Base-by-base conservation (phyloP, 2,329 filamentous ascomycete genomes). In the Fusarium sp. region DNA sequence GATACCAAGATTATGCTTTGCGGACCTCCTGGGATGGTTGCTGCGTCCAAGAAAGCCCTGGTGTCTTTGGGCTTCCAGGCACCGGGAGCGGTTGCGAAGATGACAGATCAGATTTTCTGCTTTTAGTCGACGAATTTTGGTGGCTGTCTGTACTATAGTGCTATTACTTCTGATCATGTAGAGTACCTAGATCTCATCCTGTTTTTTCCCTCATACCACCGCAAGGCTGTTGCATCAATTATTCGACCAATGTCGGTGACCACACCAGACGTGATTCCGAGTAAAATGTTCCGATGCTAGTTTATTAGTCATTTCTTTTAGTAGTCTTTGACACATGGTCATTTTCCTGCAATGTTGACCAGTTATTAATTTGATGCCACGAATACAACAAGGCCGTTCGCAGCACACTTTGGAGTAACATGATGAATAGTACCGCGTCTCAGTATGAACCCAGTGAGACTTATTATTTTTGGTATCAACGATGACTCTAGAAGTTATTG, bases 1-100 rank as follows among this genome's bases (percentile, higher is more conserved):
- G 86, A 88, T 15, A 84, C 84, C 4, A 91, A 89, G 78, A 78
- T 90, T 10, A 82, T 91, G 82, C 80, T 92, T 1, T 92, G 90
- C 73, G 90, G 90, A 0, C 90, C 90, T 0, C 90, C 90, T 0
- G 87, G 86, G 0, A 90, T 92, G 89, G 82, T 92, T 2, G 86
- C 86, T 57, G 89, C 88, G 0, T 84, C 86, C 14, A 91, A 90
- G 82, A 87, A 85, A 73, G 81, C 81, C 7, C 77, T 90, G 70
- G 81, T 81, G 1, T 81, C 81, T 14, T 66, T 91, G 40, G 89
- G 89, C 0, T 91, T 87, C 69, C 81, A 87, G 69, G 82, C 84
- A 63, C 86, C 89, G 0, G 86, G 86, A 0, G 82, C 86, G 1
- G 82, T 86, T 6, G 80, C 85, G 2, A 90, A 88, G 79, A 86